Base-by-base conservation (phyloP, 2,329 filamentous ascomycete genomes). In the Hypocreales sp. region DNA sequence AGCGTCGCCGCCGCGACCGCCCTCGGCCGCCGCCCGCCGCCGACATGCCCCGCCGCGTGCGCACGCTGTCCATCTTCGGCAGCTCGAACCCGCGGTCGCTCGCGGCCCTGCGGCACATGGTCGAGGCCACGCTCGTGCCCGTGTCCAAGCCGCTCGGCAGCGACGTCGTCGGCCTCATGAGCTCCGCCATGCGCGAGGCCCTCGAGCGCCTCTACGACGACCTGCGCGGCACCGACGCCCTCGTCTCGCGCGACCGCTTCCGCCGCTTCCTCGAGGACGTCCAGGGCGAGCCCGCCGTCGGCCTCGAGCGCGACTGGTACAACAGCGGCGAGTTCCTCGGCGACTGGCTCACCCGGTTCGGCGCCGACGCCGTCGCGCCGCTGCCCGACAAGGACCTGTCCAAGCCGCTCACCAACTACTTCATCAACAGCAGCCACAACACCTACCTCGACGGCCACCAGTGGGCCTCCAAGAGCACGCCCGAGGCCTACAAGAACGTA, bases 391-490 rank as follows among this genome's bases (percentile, higher is more conserved):
- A 69, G 31, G 76, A 84, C 44, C 47, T 72, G 18, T 66, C 65
- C 1, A 69, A 67, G 28, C 79, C 82, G 4, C 63, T 92, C 31
- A 81, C 78, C 25, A 83, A 92, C 47, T 94, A 94, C 56, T 94
- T 83, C 50, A 86, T 94, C 48, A 92, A 78, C 35, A 92, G 82
- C 39, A 93, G 83, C 45, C 86, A 94, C 58, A 94, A 94, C 48
- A 94, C 86, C 1, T 94, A 93, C 48, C 60, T 93, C 22, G 75
- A 76, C 2, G 86, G 86, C 3, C 84, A 92, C 42, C 87, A 94
- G 51, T 62, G 90, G 22, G 75, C 72, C 33, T 83, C 82, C 25
- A 71, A 72, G 33, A 78, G 80, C 33, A 83, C 78, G 16, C 72
- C 77, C 0, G 73, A 84, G 31, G 72, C 78, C 9, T 94, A 94